Conservation (phyloP, 2,329 filamentous ascomycete species). For the Trichoderma citrinoviride region DNA sequence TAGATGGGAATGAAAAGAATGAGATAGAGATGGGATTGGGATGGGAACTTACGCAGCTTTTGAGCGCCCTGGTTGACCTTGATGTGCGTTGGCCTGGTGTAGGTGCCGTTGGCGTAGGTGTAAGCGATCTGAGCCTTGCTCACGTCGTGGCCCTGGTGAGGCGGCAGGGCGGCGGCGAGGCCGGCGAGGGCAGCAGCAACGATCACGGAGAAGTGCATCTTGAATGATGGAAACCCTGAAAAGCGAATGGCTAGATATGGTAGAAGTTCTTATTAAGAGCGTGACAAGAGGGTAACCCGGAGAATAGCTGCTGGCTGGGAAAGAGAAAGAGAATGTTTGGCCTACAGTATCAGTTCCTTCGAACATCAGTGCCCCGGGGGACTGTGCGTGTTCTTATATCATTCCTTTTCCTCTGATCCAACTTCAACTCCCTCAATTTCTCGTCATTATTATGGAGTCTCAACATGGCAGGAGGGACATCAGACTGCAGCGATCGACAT, state of each 20-base stretch:
- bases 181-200: conserved; percentile 5
- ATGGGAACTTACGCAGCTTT: conserved; percentile 4
- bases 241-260: background rate
- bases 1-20: too few species aligned
- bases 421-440: too few species aligned
- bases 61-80: background rate
- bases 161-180: conserved; percentile 1
- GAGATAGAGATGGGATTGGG: background rate
- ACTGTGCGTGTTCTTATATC: too few species aligned
- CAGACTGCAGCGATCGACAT: conserved; percentile 9
- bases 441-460: background rate
- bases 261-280: background rate
- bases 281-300: background rate
- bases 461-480: too few species aligned
- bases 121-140: background rate
- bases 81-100: background rate
- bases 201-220: conserved; percentile 15
- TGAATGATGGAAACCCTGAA: background rate
- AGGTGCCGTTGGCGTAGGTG: conserved; percentile 7
- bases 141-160: background rate
- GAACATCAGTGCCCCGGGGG: too few species aligned
- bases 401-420: too few species aligned
- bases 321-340: background rate
- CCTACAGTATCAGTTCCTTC: too few species aligned
- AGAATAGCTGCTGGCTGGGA: background rate